Evolutionary conservation across 2,329 filamentous ascomycete genomes (phyloP), one percentile per base, ranked within the genome.

Genomic region (Aspergillus fumigatiaffinis): DNA sequence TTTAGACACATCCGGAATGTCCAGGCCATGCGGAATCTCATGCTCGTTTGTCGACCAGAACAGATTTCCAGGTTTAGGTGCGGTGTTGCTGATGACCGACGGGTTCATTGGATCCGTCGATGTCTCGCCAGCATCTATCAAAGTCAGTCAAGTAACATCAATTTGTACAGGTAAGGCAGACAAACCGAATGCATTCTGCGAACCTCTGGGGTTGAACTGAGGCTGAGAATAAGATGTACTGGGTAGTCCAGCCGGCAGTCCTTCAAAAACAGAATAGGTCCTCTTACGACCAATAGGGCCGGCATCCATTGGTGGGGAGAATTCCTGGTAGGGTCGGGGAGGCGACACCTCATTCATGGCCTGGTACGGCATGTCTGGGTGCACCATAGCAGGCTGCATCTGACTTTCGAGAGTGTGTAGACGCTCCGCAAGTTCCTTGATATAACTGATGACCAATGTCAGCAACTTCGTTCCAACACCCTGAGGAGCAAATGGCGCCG

Each of bases 361-460:
- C 50, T 76, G 70, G 60, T 80, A 80, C 17, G 71, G 74, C 56
- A 76, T 73, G 28, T 77, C 76, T 26, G 72, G 62, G 46, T 74
- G 71, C 8, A 71, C 67, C 60, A 75, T 74, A 14, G 69, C 61
- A 3, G 76, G 76, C 54, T 79, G 75, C 56, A 94, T 85, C 69
- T 91, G 89, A 63, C 87, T 89, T 71, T 96, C 92, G 49, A 96
- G 87, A 47, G 84, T 87, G 66, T 92, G 87, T 58, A 96, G 86
- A 26, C 92, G 82, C 69, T 96, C 91, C 25, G 91, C 91, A 23
- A 96, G 82, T 72, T 96, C 91, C 71, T 95, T 96, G 72, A 96
- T 96, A 67, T 96, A 96, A 17, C 87, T 90, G 66, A 52, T 28
- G 58, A 49, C 50, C 20, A 50, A 50, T 56, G 61, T 71, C 49